A percentile compares a stretch with the other conserved stretches of the same genome.
phyloP scores from a whole-genome alignment of 139 green algal species.

The Trebouxia sp. region DNA sequence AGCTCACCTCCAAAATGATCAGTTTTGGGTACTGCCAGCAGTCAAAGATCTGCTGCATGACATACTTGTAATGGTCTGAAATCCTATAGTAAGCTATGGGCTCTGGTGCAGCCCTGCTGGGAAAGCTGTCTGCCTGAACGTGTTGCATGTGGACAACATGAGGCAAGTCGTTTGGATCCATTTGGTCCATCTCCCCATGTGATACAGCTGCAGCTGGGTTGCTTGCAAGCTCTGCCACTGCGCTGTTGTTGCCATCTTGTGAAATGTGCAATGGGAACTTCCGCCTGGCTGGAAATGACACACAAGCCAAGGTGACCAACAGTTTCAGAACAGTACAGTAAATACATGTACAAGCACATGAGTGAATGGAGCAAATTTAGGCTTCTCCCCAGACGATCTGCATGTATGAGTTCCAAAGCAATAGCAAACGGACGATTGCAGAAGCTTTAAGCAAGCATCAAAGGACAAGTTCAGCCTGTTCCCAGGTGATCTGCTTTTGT shows the following conservation, averaged over 20 bases:
- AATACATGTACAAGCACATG: no score
- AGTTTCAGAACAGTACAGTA: no score
- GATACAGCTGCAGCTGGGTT: background rate
- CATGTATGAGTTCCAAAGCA: no score
- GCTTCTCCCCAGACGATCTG: no score
- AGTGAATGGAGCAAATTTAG: no score
- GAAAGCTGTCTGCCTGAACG: background rate
- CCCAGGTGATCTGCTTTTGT: no score
- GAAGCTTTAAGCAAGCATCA: no score
- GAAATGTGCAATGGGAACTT: slow-evolving; percentile 59
- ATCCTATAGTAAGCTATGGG: slow-evolving; percentile 58
- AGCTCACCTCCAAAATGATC: slow-evolving; percentile 56
- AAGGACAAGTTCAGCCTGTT: no score
- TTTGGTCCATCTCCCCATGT: background rate
- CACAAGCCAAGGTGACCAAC: background rate
- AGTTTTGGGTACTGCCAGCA: slow-evolving; percentile 49
- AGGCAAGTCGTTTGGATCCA: background rate
- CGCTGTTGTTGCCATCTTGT: slow-evolving; percentile 47
- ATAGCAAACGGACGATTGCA: background rate
- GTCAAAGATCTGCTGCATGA: slow-evolving; percentile 52
- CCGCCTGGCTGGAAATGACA: slow-evolving; percentile 34
- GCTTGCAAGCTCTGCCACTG: background rate
- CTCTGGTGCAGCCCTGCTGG: slow-evolving; percentile 19
- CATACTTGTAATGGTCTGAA: slow-evolving; percentile 61
- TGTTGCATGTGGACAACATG: slow-evolving; percentile 32